A percentile compares a stretch with the other conserved stretches of the same genome.
Conservation (phyloP, 352 stramenopile genomes). For the Phytophthora podocarpi region DNA sequence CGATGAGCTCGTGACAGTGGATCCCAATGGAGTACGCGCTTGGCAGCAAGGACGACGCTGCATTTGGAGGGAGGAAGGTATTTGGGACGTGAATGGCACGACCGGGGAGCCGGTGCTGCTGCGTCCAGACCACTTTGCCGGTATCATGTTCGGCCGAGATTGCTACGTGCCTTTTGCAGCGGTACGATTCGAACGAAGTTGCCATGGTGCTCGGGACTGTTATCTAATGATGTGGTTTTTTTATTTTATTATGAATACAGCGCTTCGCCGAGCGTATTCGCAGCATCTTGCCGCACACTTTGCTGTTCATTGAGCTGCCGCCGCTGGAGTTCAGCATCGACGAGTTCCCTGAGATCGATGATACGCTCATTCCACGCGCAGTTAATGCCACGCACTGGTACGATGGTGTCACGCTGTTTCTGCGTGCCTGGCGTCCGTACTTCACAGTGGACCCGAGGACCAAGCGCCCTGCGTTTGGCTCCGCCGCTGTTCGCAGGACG, state of each 20-base stretch:
- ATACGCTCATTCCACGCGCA: slow-evolving; percentile 55
- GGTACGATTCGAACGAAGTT: slow-evolving; percentile 26
- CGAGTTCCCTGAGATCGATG: slow-evolving; percentile 73
- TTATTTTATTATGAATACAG: slow-evolving; percentile 24
- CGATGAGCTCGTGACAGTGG: slow-evolving; percentile 49
- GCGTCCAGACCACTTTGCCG: slow-evolving; percentile 70
- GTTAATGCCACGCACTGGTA: slow-evolving; percentile 93
- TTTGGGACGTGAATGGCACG: slow-evolving; percentile 65
- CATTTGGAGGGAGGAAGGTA: slow-evolving; percentile 83
- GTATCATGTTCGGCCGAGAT: slow-evolving; percentile 75
- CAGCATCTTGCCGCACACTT: slow-evolving; percentile 51
- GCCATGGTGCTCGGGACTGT: background rate
- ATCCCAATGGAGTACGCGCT: slow-evolving; percentile 60
- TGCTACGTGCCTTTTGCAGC: slow-evolving; percentile 84
- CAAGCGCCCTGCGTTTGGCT: slow-evolving; percentile 70
- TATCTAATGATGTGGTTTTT: slow-evolving; percentile 10
- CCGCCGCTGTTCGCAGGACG: slow-evolving; percentile 53
- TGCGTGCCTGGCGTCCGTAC: slow-evolving; percentile 67
- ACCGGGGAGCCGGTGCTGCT: slow-evolving; percentile 55
- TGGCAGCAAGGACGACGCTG: slow-evolving; percentile 74
- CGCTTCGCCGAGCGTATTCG: slow-evolving; percentile 65
- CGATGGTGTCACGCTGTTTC: slow-evolving; percentile 89
- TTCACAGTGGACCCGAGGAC: slow-evolving; percentile 78
- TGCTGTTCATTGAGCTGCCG: slow-evolving; percentile 85
- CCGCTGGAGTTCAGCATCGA: slow-evolving; percentile 73